Base-by-base conservation (phyloP, 805 yeast species). In the Saccharomycopsis vini region DNA sequence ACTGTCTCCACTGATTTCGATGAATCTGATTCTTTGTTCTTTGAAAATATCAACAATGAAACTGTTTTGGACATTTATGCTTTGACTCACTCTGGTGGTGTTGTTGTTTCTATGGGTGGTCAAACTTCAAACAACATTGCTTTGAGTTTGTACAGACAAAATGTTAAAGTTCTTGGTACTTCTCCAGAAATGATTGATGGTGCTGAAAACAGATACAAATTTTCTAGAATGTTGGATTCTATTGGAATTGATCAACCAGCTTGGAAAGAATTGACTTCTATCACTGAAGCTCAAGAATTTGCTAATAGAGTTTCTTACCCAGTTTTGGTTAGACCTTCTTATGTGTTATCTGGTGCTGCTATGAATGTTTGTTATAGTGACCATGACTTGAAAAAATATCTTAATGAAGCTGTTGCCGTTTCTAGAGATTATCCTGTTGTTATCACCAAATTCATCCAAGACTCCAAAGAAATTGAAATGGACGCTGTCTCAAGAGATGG, bases 241-340 rank as follows among this genome's bases (percentile, higher is more conserved):
- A 90, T 90, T 58, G 95, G 95, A 45, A 97, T 90, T 52, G 98
- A 90, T 67, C 98, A 90, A 68, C 98, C 98, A 36, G 95, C 96
- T 31, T 90, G 98, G 98, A 90, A 89, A 65, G 98, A 90, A 66
- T 75, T 90, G 56, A 88, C 97, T 30, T 85, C 95, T 20, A 72
- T 87, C 46, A 86, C 73, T 32, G 97, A 90, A 64, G 97, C 98
- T 48, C 94, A 86, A 62, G 78, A 68, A 36, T 90, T 90, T 61
- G 97, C 97, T 46, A 82, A 86, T 39, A 79, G 76, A 60, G 97
- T 87, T 43, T 73, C 87, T 29, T 90, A 87, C 64, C 98, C 98
- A 40, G 97, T 90, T 32, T 71, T 90, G 55, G 97, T 90, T 41
- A 86, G 98, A 71, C 98, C 98, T 24, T 89, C 97, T 20, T 90